Evolutionary conservation across 116 monocot species (phyloP).

Genomic region (Cymodocea nodosa): DNA sequence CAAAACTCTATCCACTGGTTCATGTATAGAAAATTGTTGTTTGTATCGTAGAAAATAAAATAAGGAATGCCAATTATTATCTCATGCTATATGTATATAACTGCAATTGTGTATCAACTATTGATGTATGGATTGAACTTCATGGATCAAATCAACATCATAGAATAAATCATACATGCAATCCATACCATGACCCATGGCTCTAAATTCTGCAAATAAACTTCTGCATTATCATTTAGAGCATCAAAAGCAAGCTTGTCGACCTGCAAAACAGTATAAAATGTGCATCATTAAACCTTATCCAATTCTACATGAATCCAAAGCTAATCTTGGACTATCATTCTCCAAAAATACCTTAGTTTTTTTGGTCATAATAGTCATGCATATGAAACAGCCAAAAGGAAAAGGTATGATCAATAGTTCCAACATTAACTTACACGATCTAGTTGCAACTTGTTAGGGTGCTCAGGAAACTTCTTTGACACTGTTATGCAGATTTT

Average conservation of each 20-base stretch:
- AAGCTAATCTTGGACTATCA: too few relatives aligned
- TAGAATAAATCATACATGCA: not conserved
- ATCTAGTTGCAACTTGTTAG: constrained; percentile 83
- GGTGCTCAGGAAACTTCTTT: constrained; percentile 94
- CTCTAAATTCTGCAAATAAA: constrained; percentile 74
- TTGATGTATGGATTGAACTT: not conserved
- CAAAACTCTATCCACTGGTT: too few relatives aligned
- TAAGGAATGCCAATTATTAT: not conserved
- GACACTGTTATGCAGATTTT: constrained; percentile 60
- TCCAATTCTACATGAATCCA: not conserved
- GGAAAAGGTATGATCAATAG: not conserved
- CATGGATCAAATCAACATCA: not conserved
- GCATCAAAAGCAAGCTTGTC: constrained; percentile 82
- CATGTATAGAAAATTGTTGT: too few relatives aligned
- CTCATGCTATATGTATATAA: not conserved
- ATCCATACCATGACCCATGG: constrained; percentile 74
- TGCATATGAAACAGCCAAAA: too few relatives aligned
- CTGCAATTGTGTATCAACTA: not conserved
- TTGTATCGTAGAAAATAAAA: too few relatives aligned
- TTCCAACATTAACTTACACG: constrained; percentile 25
- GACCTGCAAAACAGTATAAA: constrained; percentile 38
- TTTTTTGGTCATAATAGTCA: too few relatives aligned
- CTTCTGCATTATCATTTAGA: constrained; percentile 72
- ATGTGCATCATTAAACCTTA: not conserved
- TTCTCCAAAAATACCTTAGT: too few relatives aligned